phyloP scores from a whole-genome alignment of 2,329 filamentous ascomycete genomes.

The Sordariomycetes sp. region DNA sequence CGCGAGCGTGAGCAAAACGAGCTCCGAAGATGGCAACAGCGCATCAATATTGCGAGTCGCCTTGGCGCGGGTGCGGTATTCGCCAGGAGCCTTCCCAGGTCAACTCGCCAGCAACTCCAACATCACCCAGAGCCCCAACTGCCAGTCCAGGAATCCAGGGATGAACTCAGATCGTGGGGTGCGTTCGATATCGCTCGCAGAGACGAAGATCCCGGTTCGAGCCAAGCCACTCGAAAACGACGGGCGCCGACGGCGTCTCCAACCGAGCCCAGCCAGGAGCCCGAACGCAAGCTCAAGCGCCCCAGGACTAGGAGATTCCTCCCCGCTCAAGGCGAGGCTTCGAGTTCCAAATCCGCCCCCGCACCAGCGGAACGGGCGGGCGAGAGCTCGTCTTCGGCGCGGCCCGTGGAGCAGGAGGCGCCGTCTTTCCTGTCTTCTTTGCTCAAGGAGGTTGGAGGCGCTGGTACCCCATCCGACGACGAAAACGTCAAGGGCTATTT shows the following conservation, averaged over 20 bases:
- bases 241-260: constrained; percentile 63
- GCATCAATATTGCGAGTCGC: constrained; percentile 70
- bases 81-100: constrained; percentile 44
- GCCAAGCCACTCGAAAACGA: constrained; percentile 55
- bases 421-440: constrained; percentile 81
- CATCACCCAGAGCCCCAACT: constrained; percentile 36
- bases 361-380: background rate
- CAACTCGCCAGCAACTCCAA: constrained; percentile 52
- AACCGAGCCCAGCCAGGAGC: constrained; percentile 55
- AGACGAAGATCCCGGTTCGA: constrained; percentile 39
- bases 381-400: background rate
- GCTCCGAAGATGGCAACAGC: constrained; percentile 69
- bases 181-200: constrained; percentile 79
- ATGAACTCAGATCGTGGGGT: constrained; percentile 81
- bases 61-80: constrained; percentile 69
- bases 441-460: constrained; percentile 80
- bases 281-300: constrained; percentile 76
- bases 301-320: constrained; percentile 65
- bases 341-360: constrained; percentile 20
- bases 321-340: constrained; percentile 31
- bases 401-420: constrained; percentile 26
- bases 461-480: constrained; percentile 47
- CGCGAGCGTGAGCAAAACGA: constrained; percentile 44
- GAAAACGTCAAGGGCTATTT: constrained; percentile 34
- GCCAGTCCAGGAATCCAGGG: constrained; percentile 55